phyloP scores from a whole-genome alignment of 2,329 filamentous ascomycete genomes.

The Aspergillus arachidicola region DNA sequence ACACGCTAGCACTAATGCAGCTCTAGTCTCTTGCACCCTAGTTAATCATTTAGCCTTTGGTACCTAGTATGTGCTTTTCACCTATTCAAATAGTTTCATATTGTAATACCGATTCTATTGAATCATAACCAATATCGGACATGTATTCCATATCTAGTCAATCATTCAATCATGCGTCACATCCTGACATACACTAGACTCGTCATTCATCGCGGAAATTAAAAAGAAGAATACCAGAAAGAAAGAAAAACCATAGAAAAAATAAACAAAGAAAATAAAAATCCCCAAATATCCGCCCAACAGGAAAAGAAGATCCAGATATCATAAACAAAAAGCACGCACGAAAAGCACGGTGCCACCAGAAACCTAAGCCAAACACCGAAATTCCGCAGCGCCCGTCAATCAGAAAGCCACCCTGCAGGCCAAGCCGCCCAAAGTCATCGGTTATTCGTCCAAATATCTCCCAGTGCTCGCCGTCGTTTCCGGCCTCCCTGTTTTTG shows the following conservation, averaged over 20 bases:
- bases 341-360: background rate
- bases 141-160: background rate
- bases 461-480: constrained; percentile 35
- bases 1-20: constrained; percentile 25
- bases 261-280: background rate
- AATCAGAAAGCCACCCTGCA: constrained; percentile 9
- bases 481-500: constrained; percentile 27
- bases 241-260: constrained; percentile 2
- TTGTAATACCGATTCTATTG: background rate
- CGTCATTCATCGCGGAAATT: constrained; percentile 15
- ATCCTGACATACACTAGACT: constrained; percentile 17
- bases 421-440: constrained; percentile 10
- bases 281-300: constrained; percentile 6
- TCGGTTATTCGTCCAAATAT: constrained; percentile 31
- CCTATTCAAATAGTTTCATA: background rate
- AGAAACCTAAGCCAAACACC: constrained; percentile 4
- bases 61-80: too few relatives aligned
- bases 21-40: constrained; percentile 23
- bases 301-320: constrained; percentile 4
- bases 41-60: too few relatives aligned
- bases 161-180: constrained; percentile 9
- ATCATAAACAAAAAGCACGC: background rate
- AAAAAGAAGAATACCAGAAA: constrained; percentile 6
- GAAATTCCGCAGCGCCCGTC: background rate
- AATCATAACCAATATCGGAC: background rate